Base-by-base conservation (phyloP, 805 yeast species). In the Pichia nanzhaoensis region DNA sequence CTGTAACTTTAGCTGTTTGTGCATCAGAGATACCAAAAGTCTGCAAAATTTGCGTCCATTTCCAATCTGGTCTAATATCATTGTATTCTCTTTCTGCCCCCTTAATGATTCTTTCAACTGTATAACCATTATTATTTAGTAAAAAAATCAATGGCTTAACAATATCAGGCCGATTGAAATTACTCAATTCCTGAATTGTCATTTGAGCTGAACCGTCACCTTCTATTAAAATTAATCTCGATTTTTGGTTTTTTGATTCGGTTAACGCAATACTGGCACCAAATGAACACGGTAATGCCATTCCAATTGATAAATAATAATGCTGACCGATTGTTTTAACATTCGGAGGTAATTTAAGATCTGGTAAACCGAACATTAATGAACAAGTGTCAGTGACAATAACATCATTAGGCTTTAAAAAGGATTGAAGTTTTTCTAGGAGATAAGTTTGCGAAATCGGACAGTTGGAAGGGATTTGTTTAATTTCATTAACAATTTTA, bases 131-230 rank as follows among this genome's bases (percentile, higher is more conserved):
- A 64, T 90, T 90, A 66, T 90, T 90, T 65, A 88, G 68, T 42
- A 90, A 64, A 54, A 89, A 75, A 22, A 90, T 73, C 35, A 82
- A 76, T 19, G 95, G 87, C 32, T 75, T 75, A 35, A 83, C 69
- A 2, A 86, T 72, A 1, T 87, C 77, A 41, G 82, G 63, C 36
- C 59, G 46, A 42, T 52, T 50, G 44, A 54, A 61, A 32, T 54
- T 56, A 13, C 63, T 50, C 14, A 61, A 40, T 59, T 90, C 97
- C 70, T 90, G 96, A 45, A 84, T 71, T 4, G 96, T 88, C 95
- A 90, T 85, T 68, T 87, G 95, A 2, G 96, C 91, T 2, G 95
- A 82, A 1, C 97, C 97, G 61, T 90, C 97, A 45, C 97, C 96
- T 68, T 85, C 89, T 16, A 87, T 66, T 20, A 89, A 68, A 18